Base-by-base conservation (phyloP, 1,284 basidiomycete genomes). In the Naganishia liquefaciens region DNA sequence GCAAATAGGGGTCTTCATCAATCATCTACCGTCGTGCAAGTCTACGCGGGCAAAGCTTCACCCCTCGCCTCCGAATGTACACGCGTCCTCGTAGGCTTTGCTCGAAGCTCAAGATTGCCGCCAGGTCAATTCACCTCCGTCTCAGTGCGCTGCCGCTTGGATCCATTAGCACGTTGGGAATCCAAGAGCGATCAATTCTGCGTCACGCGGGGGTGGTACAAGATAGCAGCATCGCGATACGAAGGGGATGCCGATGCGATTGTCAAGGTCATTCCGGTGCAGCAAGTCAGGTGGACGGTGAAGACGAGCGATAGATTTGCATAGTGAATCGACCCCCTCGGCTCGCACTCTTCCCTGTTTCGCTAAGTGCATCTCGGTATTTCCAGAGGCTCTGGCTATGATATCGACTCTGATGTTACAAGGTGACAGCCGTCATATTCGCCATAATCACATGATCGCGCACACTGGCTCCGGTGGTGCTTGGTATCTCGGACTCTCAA, bases 401-500 rank as follows among this genome's bases (percentile, higher is more conserved):
- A 7, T 9, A 7, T n/a, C 10, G 9, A 5, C 2, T 46, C 43
- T 37, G n/a, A 37, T 37, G 33, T 13, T 37, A 37, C 33, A 37
- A 10, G 13, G 33, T 13, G 33, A 37, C 33, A 13, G 9, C 33
- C 2, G 10, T 5, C 33, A 37, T n/a, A 9, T 13, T 37, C 10
- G 33, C 13, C 33, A 10, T 13, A 23, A 17, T 49, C 47, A 68
- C 66, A 68, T 68, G 52, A 68, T 47, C 52, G 42, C 1, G 37
- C 66, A 68, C 5, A 68, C 49, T 30, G 66, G 58, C 33, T 68
- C 63, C 10, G 60, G 50, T 0, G 55, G 39, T 3, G 64, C 30
- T 33, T 51, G 25, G n/a, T 53, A 63, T 17, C 37, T 63, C 44
- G 28, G 49, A 17, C 30, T 43, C 5, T 27, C 33, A 9, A 10